Evolutionary conservation across 345 rosid genomes (phyloP), one percentile per base, ranked within the genome.

Genomic region (Gossypium stocksii): DNA sequence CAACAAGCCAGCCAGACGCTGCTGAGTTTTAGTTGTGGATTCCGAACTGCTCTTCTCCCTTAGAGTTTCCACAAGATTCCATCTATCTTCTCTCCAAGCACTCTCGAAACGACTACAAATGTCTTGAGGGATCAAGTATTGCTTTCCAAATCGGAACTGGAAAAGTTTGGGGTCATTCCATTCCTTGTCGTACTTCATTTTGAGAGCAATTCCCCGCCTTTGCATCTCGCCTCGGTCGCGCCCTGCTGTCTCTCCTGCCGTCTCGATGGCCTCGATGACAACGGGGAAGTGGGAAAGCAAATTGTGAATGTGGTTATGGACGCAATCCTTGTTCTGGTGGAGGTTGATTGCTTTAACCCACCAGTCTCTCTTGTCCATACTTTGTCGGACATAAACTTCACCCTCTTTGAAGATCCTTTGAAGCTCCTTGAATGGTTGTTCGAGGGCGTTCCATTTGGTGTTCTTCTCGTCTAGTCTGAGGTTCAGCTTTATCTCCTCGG

Each of bases 381-480:
- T 91, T 34, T 85, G 87, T 54, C 81, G 74, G 74, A 95, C 87
- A 56, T 91, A 95, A n/a, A 80, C 53, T 76, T 95, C 99, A 29
- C 96, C 99, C 85, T 91, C 99, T 81, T 84, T 90, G 27, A 95
- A 90, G 3, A 93, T 90, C 81, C 90, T 79, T 25, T 82, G 73
- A 9, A 95, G 86, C 86, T 91, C 98, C 75, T 81, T 86, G 45
- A 95, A 74, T 11, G 97, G 98, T 78, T 82, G 89, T 43, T 91
- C 96, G 41, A 93, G 91, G n/a, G 94, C 88, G 77, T 85, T 91
- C 99, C 99, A 95, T 73, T 95, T 95, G 22, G 88, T 85, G 79
- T 78, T 86, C 77, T 82, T 93, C 81, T 95, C 99, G 77, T 89
- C 97, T 8, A 92, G 85, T 79, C 86, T 91, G 75, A 95, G 83